These are phyloP conservation scores for Arxiozyma slooffiae DNA, from an alignment of 1,139 yeast genomes.

Conservation along the genomic window DNA sequence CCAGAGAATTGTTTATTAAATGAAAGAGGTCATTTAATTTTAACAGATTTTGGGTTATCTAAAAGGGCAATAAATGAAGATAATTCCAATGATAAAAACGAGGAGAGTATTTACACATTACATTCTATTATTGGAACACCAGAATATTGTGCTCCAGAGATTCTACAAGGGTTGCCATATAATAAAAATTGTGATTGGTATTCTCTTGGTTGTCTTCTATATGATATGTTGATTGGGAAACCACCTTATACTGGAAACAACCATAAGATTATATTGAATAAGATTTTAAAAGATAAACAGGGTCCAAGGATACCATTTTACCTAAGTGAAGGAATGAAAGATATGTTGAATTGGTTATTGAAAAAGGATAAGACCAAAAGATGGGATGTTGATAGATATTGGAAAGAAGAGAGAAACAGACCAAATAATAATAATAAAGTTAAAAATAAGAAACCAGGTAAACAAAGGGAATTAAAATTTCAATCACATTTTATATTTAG, in stretches of 20 bases:
- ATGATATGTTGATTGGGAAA: slow-evolving; percentile 77
- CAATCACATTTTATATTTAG: slow-evolving; percentile 65
- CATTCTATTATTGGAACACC: slow-evolving; percentile 85
- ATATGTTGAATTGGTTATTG: slow-evolving; percentile 59
- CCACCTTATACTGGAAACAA: slow-evolving; percentile 94
- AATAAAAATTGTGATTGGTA: slow-evolving; percentile 92
- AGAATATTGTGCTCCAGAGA: slow-evolving; percentile 95
- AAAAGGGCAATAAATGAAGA: slow-evolving; percentile 40
- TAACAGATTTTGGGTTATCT: slow-evolving; percentile 88
- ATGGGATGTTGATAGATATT: slow-evolving; percentile 49
- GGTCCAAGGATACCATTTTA: slow-evolving; percentile 67
- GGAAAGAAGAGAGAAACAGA: slow-evolving; percentile 32
- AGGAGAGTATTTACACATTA: slow-evolving; percentile 34
- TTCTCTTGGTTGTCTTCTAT: slow-evolving; percentile 87
- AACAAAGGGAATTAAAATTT: slow-evolving; percentile 25
- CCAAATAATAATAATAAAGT: slow-evolving; percentile 28
- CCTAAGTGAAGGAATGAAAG: slow-evolving; percentile 76
- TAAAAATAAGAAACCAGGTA: slow-evolving; percentile 34
- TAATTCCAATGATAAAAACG: slow-evolving; percentile 11
- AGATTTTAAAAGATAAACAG: slow-evolving; percentile 60
- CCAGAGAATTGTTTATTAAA: slow-evolving; percentile 90
- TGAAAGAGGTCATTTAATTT: slow-evolving; percentile 64
- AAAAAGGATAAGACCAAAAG: slow-evolving; percentile 70
- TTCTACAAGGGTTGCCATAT: slow-evolving; percentile 74
- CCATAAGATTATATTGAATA: slow-evolving; percentile 71